Evolutionary conservation across 1,284 basidiomycete genomes (phyloP).

Genomic region (Rhodotorula sp.): DNA sequence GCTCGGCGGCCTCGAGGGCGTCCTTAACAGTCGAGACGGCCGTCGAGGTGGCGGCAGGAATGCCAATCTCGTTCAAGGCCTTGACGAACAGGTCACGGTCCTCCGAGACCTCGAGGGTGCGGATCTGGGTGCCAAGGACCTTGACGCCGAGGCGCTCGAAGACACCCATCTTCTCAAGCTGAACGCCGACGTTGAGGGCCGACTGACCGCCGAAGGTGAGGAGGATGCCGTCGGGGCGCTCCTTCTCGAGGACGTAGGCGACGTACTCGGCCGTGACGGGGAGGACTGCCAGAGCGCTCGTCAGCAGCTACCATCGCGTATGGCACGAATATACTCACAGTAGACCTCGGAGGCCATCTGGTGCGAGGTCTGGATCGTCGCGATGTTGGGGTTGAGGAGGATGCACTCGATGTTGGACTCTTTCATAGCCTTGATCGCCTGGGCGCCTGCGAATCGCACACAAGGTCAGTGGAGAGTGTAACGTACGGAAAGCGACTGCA

Average conservation of each 20-base stretch:
- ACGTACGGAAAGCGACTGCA: neutral
- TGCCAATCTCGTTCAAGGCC: conserved; percentile 97
- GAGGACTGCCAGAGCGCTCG: conserved; percentile 55
- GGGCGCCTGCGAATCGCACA: conserved; percentile 59
- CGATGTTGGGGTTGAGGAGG: conserved; percentile 96
- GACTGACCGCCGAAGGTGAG: conserved; percentile 98
- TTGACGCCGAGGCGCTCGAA: conserved; percentile 90
- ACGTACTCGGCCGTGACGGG: conserved; percentile 97
- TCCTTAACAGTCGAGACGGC: conserved; percentile 94
- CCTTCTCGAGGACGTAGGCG: conserved; percentile 97
- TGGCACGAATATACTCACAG: conserved; percentile 49
- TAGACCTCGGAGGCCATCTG: conserved; percentile 95
- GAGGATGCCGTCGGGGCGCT: conserved; percentile 93
- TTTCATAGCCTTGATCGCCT: conserved; percentile 95
- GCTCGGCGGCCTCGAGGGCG: conserved; percentile 83
- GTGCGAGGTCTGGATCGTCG: conserved; percentile 89
- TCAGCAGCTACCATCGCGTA: neutral
- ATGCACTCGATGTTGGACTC: conserved; percentile 89
- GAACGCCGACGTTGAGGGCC: conserved; percentile 96
- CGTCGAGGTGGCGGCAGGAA: conserved; percentile 93
- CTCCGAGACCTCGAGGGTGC: conserved; percentile 92
- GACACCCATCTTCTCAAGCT: conserved; percentile 95
- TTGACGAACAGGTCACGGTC: conserved; percentile 97
- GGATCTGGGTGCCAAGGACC: conserved; percentile 93
- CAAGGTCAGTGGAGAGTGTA: neutral